Conservation (phyloP, 2,329 filamentous ascomycete genomes). For the Pyricularia sp. region DNA sequence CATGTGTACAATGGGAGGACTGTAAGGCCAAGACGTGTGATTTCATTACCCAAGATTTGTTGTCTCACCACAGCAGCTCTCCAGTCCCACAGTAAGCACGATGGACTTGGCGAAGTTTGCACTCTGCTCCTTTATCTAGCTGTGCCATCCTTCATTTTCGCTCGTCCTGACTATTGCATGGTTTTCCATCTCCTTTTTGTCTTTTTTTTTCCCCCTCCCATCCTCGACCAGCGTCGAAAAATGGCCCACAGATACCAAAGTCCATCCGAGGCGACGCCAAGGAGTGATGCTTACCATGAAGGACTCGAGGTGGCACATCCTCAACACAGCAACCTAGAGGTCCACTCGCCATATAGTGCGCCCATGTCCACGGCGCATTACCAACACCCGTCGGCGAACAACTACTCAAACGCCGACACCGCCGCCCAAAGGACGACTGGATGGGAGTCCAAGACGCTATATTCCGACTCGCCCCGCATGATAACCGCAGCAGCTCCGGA, state of each 20-base stretch:
- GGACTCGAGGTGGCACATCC: neutral
- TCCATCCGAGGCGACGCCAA: neutral
- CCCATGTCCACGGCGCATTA: neutral
- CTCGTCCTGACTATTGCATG: neutral
- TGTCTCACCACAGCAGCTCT: neutral
- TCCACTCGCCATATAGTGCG: neutral
- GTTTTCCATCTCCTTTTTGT: neutral
- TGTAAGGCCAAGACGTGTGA: neutral
- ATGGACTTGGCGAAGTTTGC: neutral
- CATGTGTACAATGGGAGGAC: neutral
- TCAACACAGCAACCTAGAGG: neutral
- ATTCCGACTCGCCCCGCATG: neutral
- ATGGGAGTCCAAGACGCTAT: neutral
- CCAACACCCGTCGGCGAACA: neutral
- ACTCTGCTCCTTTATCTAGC: neutral
- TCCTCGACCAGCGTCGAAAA: neutral
- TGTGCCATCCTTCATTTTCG: neutral
- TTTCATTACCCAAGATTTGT: neutral
- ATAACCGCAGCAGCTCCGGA: neutral
- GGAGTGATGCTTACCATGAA: neutral
- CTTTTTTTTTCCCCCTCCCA: neutral
- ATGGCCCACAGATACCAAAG: neutral
- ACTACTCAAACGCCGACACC: too few species aligned
- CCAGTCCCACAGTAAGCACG: neutral
- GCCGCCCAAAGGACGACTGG: neutral